Evolutionary conservation across 495 filamentous ascomycete species (phyloP), one percentile per base, ranked within the genome.

Genomic region (Xylaria castorea): DNA sequence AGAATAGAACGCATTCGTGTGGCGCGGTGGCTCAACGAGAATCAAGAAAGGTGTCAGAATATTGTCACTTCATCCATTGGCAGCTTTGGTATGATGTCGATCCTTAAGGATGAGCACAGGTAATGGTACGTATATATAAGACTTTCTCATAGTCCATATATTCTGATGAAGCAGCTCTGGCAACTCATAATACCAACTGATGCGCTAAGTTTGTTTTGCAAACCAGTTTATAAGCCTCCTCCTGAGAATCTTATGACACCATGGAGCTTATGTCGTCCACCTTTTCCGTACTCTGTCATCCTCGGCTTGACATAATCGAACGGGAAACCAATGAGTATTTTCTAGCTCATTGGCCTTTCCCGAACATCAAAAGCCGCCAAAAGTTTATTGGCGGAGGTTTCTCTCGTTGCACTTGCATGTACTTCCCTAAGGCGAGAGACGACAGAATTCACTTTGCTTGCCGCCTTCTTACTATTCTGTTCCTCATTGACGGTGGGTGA

Each of bases 371-470:
- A 20, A 25, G n/a, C 61, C 38, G 61, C 6, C 7, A 64, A 14
- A 42, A 18, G 38, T 64, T 64, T 18, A 16, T 42, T 3, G 61
- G 36, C 1, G 38, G 8, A 25, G 36, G 38, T 1, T 42, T 64
- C 3, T 16, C 61, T 3, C 61, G 38, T 7, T 76, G 80, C 1
- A 80, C 78, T 9, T 83, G 82, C 66, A 64, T 80, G 12, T 81
- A 82, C 70, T 83, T 79, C 64, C 82, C 82, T 3, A 69, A 68
- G 50, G 80, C 83, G n/a, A 38, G 69, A 20, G 79, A 83, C 38
- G 80, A 82, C 58, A 72, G 83, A 11, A 81, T 84, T 42, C 69
- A 74, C 66, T 73, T 76, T 66, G 82, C 80, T 0, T 84, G 81
- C 50, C 71, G 75, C 0, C 71, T 85, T 11, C 44, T 83, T 1